Base-by-base conservation (phyloP, 129 eudicot genomes). In the Lactuca sativa region DNA sequence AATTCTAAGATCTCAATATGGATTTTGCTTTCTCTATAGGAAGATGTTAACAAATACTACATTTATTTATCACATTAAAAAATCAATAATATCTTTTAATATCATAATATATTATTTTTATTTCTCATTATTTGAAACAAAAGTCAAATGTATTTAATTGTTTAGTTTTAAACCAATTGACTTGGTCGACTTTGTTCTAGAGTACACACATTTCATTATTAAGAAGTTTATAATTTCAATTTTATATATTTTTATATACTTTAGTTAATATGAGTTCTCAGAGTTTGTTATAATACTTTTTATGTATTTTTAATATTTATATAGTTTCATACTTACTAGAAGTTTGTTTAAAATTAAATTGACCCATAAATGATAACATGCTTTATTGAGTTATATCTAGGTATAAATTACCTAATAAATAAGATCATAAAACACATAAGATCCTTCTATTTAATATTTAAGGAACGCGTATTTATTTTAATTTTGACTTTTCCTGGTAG, bases 401-500 rank as follows among this genome's bases (percentile, higher is more conserved):
- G 38, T 36, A 36, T 6, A 36, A 36, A 36, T 36, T 36, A 36
- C 38, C 30, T 25, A 25, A 25, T 25, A 25, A 25, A 25, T 25
- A 25, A 25, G 30, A 25, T 25, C 30, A 25, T 25, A 25, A 25
- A 25, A 25, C 30, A 25, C 30, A 25, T 25, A 25, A 47, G 12
- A 47, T 47, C 52, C 52, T 47, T 47, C 3, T 47, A 47, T 47
- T 47, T 47, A 47, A 47, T 47, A 47, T 12, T 47, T 4, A 17
- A 15, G 59, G 51, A 34, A 48, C 68, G 76, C 67, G 76, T 71
- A 55, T 44, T 57, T 12, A 48, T 15, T 8, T 47, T 47, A 47
- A 57, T 71, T 33, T 59, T 71, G 76, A 71, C 76, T 71, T 71
- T 71, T 71, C 52, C 7, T 44, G 9, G 41, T 71, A 51, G 4